phyloP scores from a whole-genome alignment of 106 monocot genomes.

The Phalaenopsis equestris region DNA sequence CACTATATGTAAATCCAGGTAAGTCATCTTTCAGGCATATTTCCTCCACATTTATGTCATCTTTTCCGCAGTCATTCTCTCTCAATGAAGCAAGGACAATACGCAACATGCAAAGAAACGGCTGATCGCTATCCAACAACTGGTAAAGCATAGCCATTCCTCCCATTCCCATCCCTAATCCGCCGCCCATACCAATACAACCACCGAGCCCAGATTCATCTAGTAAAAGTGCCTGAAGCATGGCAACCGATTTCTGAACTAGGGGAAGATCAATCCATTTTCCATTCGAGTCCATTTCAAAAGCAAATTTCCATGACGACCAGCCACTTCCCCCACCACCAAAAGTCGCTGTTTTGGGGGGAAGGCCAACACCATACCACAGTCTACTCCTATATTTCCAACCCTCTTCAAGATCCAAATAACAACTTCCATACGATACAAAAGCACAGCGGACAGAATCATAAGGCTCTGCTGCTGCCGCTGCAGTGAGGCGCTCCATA shows the following conservation, averaged over 20 bases:
- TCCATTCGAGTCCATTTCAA: constrained; percentile 73
- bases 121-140: constrained; percentile 93
- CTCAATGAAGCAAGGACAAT: constrained; percentile 86
- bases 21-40: constrained; percentile 33
- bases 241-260: constrained; percentile 77
- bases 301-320: constrained; percentile 61
- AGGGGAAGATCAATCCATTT: constrained; percentile 87
- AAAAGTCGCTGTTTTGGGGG: constrained; percentile 35
- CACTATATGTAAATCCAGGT: constrained; percentile 47
- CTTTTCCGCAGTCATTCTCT: constrained; percentile 79
- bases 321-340: constrained; percentile 94
- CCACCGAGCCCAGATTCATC: constrained; percentile 92
- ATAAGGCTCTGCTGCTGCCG: constrained; percentile 95
- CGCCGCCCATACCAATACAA: constrained; percentile 82
- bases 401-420: constrained; percentile 65
- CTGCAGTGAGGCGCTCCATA: constrained; percentile 96
- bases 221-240: constrained; percentile 84
- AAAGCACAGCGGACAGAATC: constrained; percentile 94
- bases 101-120: constrained; percentile 92
- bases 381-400: constrained; percentile 86
- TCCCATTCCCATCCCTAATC: constrained; percentile 86
- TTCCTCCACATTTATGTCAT: constrained; percentile 57
- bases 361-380: constrained; percentile 98
- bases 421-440: constrained; percentile 90
- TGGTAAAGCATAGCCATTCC: constrained; percentile 85